Evolutionary conservation across 2,329 filamentous ascomycete species (phyloP).

Genomic region (Fusarium sp.): DNA sequence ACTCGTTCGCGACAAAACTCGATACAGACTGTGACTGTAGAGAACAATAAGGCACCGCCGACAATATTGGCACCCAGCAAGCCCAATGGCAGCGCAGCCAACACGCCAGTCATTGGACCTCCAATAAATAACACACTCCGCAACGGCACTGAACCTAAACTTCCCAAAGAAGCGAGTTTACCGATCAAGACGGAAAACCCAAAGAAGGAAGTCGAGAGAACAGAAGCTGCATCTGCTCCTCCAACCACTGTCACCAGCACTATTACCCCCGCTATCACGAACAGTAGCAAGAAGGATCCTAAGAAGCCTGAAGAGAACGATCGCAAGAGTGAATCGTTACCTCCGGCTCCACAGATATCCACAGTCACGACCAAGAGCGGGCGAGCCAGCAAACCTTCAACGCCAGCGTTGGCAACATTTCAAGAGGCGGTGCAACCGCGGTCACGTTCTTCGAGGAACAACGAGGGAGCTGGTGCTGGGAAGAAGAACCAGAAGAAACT

Average conservation of each 20-base stretch:
- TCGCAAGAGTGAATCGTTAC: conserved; percentile 61
- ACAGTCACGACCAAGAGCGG: conserved; percentile 74
- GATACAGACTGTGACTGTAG: conserved; percentile 66
- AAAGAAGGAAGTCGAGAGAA: conserved; percentile 53
- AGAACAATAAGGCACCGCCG: conserved; percentile 67
- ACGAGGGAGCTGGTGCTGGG: conserved; percentile 57
- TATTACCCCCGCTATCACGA: not conserved
- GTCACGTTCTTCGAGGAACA: conserved; percentile 66
- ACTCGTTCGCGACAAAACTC: conserved; percentile 83
- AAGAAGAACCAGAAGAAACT: conserved; percentile 74
- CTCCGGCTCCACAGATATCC: conserved; percentile 55
- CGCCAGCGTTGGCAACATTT: conserved; percentile 71
- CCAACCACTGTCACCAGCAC: conserved; percentile 42
- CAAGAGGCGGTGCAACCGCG: conserved; percentile 69
- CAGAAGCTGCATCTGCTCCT: conserved; percentile 46
- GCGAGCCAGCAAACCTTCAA: conserved; percentile 75
- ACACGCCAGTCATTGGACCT: conserved; percentile 55
- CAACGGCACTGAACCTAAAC: conserved; percentile 61
- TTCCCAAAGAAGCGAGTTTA: conserved; percentile 61
- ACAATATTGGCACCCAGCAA: conserved; percentile 73
- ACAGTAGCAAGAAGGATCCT: conserved; percentile 60
- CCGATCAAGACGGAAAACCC: conserved; percentile 51
- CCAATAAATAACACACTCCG: conserved; percentile 48
- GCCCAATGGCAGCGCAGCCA: conserved; percentile 64
- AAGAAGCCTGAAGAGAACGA: conserved; percentile 57